phyloP scores from a whole-genome alignment of 306 rosid genomes.

The Fagus sylvatica region DNA sequence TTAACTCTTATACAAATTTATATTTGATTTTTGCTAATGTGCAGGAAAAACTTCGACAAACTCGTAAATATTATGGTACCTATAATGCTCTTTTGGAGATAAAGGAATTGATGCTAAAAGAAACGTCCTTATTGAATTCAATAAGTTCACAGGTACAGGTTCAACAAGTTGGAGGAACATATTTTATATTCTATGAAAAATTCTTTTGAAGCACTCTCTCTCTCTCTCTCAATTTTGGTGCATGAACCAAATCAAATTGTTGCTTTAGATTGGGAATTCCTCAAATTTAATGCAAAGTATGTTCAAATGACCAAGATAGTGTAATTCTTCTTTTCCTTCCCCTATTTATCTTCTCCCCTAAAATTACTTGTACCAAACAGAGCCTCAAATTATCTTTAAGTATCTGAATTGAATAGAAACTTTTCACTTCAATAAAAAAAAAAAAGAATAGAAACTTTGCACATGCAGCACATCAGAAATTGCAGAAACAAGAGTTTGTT shows the following conservation, averaged over 20 bases:
- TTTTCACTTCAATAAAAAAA: too few species aligned
- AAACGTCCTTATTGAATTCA: conserved; percentile 85
- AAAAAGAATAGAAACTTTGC: too few species aligned
- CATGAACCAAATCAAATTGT: neutral
- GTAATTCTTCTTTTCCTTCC: too few species aligned
- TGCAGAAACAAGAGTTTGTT: too few species aligned
- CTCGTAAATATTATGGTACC: conserved; percentile 77
- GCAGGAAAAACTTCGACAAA: conserved; percentile 80
- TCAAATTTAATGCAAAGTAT: neutral
- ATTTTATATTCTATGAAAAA: neutral
- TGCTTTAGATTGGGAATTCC: neutral
- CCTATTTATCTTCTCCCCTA: too few species aligned
- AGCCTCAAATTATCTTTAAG: too few species aligned
- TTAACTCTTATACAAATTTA: conserved; percentile 13
- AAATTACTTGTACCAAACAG: too few species aligned
- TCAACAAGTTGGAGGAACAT: conserved; percentile 6
- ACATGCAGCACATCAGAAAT: too few species aligned
- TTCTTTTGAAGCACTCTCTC: neutral
- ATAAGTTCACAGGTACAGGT: conserved; percentile 77
- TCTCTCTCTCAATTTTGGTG: neutral
- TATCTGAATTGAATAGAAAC: too few species aligned
- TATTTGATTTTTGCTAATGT: conserved; percentile 14
- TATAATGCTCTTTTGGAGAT: conserved; percentile 90
- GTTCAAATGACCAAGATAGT: too few species aligned
- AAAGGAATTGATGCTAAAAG: conserved; percentile 87